phyloP scores from a whole-genome alignment of 345 rosid species.

The Triadica sebifera region DNA sequence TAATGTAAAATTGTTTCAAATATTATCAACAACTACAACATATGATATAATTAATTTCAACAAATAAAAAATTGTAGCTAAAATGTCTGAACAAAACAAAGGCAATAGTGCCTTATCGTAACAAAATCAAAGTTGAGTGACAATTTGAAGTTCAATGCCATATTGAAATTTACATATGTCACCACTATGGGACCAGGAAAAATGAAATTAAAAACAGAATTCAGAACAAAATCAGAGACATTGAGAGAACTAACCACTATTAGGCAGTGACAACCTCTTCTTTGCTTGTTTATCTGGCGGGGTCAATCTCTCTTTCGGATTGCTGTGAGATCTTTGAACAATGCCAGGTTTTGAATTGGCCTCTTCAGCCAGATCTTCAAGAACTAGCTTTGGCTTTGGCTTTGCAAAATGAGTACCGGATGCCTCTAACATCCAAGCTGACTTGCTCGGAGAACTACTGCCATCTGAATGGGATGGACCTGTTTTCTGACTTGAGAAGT shows the following conservation, averaged over 20 bases:
- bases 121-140: background rate
- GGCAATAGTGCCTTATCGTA: background rate
- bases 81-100: background rate
- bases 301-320: constrained; percentile 74
- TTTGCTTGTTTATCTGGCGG: constrained; percentile 50
- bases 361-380: constrained; percentile 50
- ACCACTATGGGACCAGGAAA: background rate
- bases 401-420: constrained; percentile 38
- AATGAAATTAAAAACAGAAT: background rate
- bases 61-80: too few species aligned
- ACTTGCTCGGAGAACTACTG: constrained; percentile 54
- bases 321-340: constrained; percentile 74
- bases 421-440: constrained; percentile 48
- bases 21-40: too few species aligned
- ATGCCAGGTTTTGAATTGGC: constrained; percentile 45
- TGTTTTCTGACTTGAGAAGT: constrained; percentile 52
- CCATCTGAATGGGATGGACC: constrained; percentile 73
- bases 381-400: constrained; percentile 53
- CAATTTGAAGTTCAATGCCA: background rate
- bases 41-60: background rate
- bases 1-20: background rate
- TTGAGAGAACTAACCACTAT: constrained; percentile 45
- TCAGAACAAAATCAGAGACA: constrained; percentile 10
- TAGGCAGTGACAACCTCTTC: constrained; percentile 76
- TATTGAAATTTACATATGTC: background rate